Evolutionary conservation across 2,329 filamentous ascomycete genomes (phyloP).

Genomic region (Orbilia quercus): DNA sequence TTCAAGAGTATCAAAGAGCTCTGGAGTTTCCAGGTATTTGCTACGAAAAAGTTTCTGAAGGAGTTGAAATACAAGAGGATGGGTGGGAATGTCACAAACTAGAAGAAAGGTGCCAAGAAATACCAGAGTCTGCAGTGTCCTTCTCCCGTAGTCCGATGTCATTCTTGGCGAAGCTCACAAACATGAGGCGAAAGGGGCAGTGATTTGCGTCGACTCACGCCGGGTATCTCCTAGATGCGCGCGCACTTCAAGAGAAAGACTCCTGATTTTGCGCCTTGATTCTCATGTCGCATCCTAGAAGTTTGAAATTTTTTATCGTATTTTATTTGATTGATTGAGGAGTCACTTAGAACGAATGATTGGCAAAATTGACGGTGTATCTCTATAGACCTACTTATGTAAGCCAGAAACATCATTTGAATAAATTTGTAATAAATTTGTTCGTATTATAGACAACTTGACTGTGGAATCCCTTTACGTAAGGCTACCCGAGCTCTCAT

Average conservation of each 20-base stretch:
- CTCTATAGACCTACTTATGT: no score
- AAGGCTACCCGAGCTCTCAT: no score
- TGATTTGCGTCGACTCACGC: slow-evolving; percentile 65
- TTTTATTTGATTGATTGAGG: no score
- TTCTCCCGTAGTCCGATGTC: slow-evolving; percentile 63
- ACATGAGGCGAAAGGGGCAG: slow-evolving; percentile 63
- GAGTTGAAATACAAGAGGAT: slow-evolving; percentile 8
- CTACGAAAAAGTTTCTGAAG: slow-evolving; percentile 62
- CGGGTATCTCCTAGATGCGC: slow-evolving; percentile 62
- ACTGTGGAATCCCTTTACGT: no score
- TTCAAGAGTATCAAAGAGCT: slow-evolving; percentile 68
- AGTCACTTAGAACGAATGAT: no score
- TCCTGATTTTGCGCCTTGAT: slow-evolving; percentile 29
- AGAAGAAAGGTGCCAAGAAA: slow-evolving; percentile 1
- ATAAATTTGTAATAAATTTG: no score
- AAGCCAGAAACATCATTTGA: no score
- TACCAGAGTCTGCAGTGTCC: background rate
- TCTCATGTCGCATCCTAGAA: no score
- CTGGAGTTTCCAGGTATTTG: slow-evolving; percentile 67
- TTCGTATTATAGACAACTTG: no score
- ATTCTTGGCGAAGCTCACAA: slow-evolving; percentile 64
- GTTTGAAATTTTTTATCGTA: no score
- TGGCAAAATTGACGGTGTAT: no score
- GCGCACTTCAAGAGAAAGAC: slow-evolving; percentile 40
- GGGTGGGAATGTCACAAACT: slow-evolving; percentile 39